Conservation (phyloP, 768 basidiomycete species). For the Tubosaeta sp. region DNA sequence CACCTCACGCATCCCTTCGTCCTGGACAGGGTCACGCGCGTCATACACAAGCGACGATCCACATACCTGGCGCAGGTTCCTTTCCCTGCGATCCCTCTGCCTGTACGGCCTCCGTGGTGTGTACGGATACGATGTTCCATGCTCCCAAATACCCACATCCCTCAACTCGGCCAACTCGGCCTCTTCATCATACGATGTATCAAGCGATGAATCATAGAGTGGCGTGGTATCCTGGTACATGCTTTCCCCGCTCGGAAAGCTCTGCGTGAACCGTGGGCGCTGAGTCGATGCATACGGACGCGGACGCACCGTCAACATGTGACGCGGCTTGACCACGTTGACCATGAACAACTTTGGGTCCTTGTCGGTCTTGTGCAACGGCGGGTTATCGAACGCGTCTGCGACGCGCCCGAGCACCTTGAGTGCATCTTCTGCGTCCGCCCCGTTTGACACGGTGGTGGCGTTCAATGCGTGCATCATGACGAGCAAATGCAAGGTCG, state of each 20-base stretch:
- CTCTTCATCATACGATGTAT: conserved; percentile 17
- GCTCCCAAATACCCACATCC: conserved; percentile 14
- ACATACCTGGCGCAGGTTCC: conserved; percentile 14
- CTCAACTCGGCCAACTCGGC: conserved; percentile 13
- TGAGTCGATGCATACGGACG: background rate
- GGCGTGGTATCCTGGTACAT: conserved; percentile 2
- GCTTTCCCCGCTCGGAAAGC: conserved; percentile 14
- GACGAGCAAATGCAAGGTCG: background rate
- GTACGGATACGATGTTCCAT: conserved; percentile 13
- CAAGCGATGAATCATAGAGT: conserved; percentile 11
- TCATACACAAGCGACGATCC: background rate
- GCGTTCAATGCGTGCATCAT: conserved; percentile 6
- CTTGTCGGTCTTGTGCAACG: conserved; percentile 17
- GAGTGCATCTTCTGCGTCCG: conserved; percentile 13
- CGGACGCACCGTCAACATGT: conserved; percentile 17
- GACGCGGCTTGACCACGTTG: conserved; percentile 22
- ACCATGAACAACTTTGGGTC: conserved; percentile 15
- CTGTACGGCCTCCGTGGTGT: background rate
- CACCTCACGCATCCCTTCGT: conserved; percentile 15
- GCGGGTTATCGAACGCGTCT: conserved; percentile 28
- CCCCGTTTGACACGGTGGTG: background rate
- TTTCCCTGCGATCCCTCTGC: conserved; percentile 2
- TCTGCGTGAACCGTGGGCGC: conserved; percentile 3
- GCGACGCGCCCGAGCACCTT: conserved; percentile 26
- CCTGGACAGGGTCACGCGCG: conserved; percentile 8